Base-by-base conservation (phyloP, 1,284 basidiomycete genomes). In the Termitomyces sp. region DNA sequence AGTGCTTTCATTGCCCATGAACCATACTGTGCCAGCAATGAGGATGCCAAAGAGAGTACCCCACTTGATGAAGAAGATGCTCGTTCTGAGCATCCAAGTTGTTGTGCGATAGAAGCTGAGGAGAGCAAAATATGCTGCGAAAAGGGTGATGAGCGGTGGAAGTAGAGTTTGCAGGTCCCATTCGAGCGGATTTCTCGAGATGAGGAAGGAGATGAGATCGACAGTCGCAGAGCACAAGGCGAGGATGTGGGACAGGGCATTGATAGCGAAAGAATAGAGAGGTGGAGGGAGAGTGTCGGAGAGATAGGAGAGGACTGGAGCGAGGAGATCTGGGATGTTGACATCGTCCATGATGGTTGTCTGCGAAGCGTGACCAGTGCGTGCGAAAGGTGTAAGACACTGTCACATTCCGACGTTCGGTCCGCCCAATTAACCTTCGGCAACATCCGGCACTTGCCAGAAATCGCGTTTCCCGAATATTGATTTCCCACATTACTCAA, bases 61-160 rank as follows among this genome's bases (percentile, higher is more conserved):
- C 88, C 88, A 91, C 68, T 92, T 92, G 61, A 86, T 65, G 64
- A 89, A 77, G 73, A 80, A 88, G 61, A 90, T 67, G 13, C 70
- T 72, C 33, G 80, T 82, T 56, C 86, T 78, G 59, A 91, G 68
- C 63, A 87, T 77, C 83, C 86, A 91, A 19, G 76, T 78, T 13
- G 88, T 83, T 4, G 90, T 89, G 53, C 86, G 82, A 69, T 90
- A 88, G 54, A 89, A 68, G 64, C 82, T 88, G 54, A 83, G 59
- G 19, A 91, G 74, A 2, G 86, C 86, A 59, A 90, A 75, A 68
- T 91, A 92, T 9, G 85, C 84, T 3, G 79, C 77, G 50, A 91
- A 69, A 30, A 91, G 65, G 52, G 79, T 86, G 63, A 92, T 81
- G 64, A 90, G 69, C 0, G 89, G 87, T 5, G 90, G 87, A 24